A percentile compares a stretch with the other conserved stretches of the same genome.
phyloP scores from a whole-genome alignment of 768 basidiomycete species.

The Tylopilus sp. region DNA sequence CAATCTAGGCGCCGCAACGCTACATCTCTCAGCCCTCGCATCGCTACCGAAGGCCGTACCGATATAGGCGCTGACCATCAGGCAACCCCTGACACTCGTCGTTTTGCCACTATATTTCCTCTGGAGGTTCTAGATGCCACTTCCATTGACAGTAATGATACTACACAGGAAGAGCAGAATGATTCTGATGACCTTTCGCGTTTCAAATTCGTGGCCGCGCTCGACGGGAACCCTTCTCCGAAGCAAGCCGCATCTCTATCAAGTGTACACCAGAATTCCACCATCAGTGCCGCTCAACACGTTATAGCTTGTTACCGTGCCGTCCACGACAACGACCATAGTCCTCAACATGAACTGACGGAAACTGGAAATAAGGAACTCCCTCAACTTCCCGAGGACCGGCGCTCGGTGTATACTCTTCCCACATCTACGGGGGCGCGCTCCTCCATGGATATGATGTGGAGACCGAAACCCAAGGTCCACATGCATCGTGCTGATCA shows the following conservation, averaged over 20 bases:
- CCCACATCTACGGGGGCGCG: conserved; percentile 5
- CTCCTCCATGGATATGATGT: conserved; percentile 28
- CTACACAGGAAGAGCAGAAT: conserved; percentile 13
- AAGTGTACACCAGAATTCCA: conserved; percentile 1
- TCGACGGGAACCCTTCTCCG: neutral
- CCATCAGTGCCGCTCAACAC: conserved; percentile 22
- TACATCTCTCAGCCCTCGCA: conserved; percentile 7
- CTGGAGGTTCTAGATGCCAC: conserved; percentile 3
- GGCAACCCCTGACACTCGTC: conserved; percentile 22
- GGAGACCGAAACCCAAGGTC: conserved; percentile 32
- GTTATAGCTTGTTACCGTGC: conserved; percentile 20
- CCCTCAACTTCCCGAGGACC: conserved; percentile 22
- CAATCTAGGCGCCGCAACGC: neutral
- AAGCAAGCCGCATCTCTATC: neutral
- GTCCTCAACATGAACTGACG: neutral
- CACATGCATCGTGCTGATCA: conserved; percentile 35
- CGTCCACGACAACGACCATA: conserved; percentile 1
- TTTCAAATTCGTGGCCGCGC: conserved; percentile 8
- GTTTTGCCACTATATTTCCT: conserved; percentile 25
- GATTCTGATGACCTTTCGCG: conserved; percentile 6
- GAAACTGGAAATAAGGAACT: conserved; percentile 15
- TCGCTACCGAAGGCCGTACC: neutral
- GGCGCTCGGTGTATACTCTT: conserved; percentile 27
- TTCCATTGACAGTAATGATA: conserved; percentile 5
- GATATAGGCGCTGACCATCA: neutral